Percentiles rank a stretch among this genome's conserved stretches.
Evolutionary conservation across 371 early-diverging fungal genomes (phyloP).

Genomic region (Apophysomyces variabilis): DNA sequence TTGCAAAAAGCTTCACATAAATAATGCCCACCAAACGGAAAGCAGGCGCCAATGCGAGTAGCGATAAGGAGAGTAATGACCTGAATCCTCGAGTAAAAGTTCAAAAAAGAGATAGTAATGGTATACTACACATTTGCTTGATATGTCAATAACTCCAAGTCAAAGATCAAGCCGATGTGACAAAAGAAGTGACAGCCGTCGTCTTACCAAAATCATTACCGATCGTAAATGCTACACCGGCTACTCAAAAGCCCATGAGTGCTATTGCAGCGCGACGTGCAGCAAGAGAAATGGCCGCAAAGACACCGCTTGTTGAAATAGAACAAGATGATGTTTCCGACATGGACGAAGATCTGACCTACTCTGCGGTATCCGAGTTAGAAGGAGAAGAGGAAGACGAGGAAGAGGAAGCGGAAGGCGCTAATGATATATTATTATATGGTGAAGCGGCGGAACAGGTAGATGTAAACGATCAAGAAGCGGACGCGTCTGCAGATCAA

Average conservation of each 20-base stretch:
- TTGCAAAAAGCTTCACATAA: not conserved
- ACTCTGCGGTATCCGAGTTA: constrained; percentile 9
- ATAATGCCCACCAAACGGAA: constrained; percentile 2
- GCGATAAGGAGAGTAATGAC: not conserved
- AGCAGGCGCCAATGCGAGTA: not conserved
- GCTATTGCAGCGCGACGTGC: constrained; percentile 27
- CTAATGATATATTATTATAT: not conserved
- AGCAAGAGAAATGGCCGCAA: constrained; percentile 4
- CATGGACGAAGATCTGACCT: constrained; percentile 2
- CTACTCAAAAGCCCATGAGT: constrained; percentile 17
- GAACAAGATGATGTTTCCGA: constrained; percentile 6
- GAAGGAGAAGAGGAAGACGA: constrained; percentile 12
- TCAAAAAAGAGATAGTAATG: not conserved
- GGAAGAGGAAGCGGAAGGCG: too few species aligned
- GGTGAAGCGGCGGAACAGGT: constrained; percentile 5
- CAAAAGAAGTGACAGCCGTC: constrained; percentile 9
- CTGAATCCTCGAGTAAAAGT: not conserved
- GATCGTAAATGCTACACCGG: not conserved
- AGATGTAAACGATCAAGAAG: not conserved
- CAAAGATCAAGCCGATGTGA: constrained; percentile 7
- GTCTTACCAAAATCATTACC: not conserved
- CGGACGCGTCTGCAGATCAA: not conserved
- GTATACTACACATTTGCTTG: not conserved
- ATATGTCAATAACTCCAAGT: not conserved
- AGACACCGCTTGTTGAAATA: not conserved